A percentile compares a stretch with the other conserved stretches of the same genome.
These are phyloP conservation scores for Phialemonium atrogriseum DNA, from an alignment of 2,329 filamentous ascomycete species.

Conservation along the genomic window DNA sequence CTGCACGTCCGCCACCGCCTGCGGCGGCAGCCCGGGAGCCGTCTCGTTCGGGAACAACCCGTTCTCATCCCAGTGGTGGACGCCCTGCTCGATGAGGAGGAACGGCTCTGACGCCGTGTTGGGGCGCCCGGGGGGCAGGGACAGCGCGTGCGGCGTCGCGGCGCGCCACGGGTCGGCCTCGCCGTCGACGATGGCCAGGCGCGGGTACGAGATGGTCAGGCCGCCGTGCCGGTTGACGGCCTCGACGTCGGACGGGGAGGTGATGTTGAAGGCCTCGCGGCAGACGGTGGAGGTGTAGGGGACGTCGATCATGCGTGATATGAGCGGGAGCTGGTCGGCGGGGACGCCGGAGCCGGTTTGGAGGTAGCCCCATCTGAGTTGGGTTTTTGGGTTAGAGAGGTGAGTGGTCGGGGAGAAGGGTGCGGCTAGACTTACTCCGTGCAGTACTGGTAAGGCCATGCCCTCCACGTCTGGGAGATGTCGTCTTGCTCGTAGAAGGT, in stretches of 20 bases:
- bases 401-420: not conserved
- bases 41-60: constrained; percentile 58
- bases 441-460: constrained; percentile 47
- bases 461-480: constrained; percentile 31
- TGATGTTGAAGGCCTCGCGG: constrained; percentile 61
- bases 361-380: constrained; percentile 64
- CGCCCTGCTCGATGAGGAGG: constrained; percentile 62
- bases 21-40: constrained; percentile 46
- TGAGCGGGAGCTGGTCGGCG: constrained; percentile 51
- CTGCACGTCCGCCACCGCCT: constrained; percentile 51
- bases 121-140: constrained; percentile 42
- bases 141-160: constrained; percentile 62
- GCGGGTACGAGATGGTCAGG: constrained; percentile 62
- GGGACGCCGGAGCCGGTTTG: constrained; percentile 66
- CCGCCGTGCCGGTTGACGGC: constrained; percentile 71
- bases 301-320: constrained; percentile 62
- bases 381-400: constrained; percentile 11
- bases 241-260: constrained; percentile 50
- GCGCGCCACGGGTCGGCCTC: constrained; percentile 74
- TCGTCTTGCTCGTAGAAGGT: constrained; percentile 24
- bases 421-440: constrained; percentile 41
- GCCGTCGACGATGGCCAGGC: constrained; percentile 71
- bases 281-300: constrained; percentile 57
- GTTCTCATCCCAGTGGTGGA: constrained; percentile 78
- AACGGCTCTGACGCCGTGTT: constrained; percentile 61